phyloP scores from a whole-genome alignment of 179 eudicot genomes.

The Corrigiola litoralis region DNA sequence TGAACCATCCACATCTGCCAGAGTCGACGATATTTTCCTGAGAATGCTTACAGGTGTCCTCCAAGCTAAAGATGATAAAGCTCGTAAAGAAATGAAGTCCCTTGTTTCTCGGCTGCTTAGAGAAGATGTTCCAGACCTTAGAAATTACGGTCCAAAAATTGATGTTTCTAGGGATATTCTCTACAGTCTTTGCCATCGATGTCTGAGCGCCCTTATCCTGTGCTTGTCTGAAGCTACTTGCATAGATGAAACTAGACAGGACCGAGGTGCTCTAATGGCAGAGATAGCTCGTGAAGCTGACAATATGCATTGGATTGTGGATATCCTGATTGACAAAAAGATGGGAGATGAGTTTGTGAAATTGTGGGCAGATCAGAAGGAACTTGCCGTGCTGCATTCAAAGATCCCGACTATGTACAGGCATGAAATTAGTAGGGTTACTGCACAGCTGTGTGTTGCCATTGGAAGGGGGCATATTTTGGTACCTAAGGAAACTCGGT shows the following conservation, averaged over 20 bases:
- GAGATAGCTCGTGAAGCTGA: constrained; percentile 94
- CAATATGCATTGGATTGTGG: constrained; percentile 87
- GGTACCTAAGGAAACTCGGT: constrained; percentile 67
- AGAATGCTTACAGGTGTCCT: constrained; percentile 62
- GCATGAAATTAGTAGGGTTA: constrained; percentile 79
- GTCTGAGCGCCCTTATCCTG: constrained; percentile 75
- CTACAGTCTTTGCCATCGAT: constrained; percentile 70
- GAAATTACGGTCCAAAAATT: constrained; percentile 28
- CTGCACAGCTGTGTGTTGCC: constrained; percentile 80
- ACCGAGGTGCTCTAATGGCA: constrained; percentile 65
- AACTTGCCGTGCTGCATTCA: constrained; percentile 75
- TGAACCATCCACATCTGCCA: constrained; percentile 57
- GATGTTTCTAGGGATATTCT: constrained; percentile 71
- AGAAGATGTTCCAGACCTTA: constrained; percentile 42
- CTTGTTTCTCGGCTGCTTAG: constrained; percentile 64
- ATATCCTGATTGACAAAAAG: constrained; percentile 62
- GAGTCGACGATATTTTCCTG: constrained; percentile 56
- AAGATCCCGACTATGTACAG: constrained; percentile 88
- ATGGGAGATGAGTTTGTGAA: constrained; percentile 81
- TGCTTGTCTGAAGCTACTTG: constrained; percentile 76
- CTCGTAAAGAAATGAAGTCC: constrained; percentile 78
- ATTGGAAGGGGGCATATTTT: constrained; percentile 75
- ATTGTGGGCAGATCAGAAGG: constrained; percentile 86
- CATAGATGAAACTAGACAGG: constrained; percentile 56
- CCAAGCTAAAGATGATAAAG: constrained; percentile 85